Conservation (phyloP, 2,329 filamentous ascomycete species). For the Triangularia verruculosa region DNA sequence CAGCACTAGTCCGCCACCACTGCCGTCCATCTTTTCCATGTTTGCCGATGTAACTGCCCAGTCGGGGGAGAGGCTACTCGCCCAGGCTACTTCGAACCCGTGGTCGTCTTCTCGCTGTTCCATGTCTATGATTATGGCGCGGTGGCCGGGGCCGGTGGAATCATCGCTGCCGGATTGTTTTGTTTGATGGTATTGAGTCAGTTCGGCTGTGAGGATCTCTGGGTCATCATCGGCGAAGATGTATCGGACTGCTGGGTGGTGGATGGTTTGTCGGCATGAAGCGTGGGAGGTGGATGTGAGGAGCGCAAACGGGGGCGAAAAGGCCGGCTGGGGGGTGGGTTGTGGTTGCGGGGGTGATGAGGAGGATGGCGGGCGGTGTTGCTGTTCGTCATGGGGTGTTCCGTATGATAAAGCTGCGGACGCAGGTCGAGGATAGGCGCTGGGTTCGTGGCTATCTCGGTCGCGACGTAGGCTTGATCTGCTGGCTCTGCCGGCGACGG, state of each 20-base stretch:
- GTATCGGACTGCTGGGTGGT: constrained; percentile 87
- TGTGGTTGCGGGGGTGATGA: constrained; percentile 19
- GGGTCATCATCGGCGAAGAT: constrained; percentile 90
- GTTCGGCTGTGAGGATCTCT: constrained; percentile 68
- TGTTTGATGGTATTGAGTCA: constrained; percentile 43
- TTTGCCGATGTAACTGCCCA: constrained; percentile 61
- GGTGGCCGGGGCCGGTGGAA: constrained; percentile 32
- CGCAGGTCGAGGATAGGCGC: not conserved
- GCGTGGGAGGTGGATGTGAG: constrained; percentile 72
- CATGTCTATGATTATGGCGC: constrained; percentile 57
- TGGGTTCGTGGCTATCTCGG: constrained; percentile 19
- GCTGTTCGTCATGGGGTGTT: constrained; percentile 10
- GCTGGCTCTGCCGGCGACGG: constrained; percentile 26
- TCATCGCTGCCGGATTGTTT: constrained; percentile 32
- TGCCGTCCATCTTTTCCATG: constrained; percentile 41
- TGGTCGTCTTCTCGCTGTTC: constrained; percentile 38
- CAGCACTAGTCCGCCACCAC: constrained; percentile 50
- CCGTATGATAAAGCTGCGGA: constrained; percentile 7
- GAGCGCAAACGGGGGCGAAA: constrained; percentile 82
- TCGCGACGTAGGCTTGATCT: constrained; percentile 27
- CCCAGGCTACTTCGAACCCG: constrained; percentile 58
- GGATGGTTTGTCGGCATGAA: constrained; percentile 50
- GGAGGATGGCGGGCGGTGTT: constrained; percentile 10
- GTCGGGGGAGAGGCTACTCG: constrained; percentile 68
- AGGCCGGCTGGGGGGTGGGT: constrained; percentile 42